A percentile compares a stretch with the other conserved stretches of the same genome.
Evolutionary conservation across 768 basidiomycete species (phyloP).

Genomic region (Termitomyces sp.): DNA sequence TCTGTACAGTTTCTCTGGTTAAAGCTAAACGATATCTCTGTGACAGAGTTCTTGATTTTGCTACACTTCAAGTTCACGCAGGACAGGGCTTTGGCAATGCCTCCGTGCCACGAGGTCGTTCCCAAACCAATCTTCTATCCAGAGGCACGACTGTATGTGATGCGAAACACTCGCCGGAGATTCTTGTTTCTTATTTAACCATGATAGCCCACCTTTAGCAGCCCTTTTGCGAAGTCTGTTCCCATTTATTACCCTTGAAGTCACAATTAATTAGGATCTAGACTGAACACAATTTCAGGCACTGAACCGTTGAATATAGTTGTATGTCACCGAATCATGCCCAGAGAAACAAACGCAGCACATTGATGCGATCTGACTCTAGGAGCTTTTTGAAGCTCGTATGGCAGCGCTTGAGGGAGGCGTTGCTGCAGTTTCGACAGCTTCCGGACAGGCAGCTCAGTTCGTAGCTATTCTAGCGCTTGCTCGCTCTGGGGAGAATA

Average conservation of each 20-base stretch:
- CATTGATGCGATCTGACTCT: background rate
- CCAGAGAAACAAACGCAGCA: no score
- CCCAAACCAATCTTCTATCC: background rate
- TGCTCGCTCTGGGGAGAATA: no score
- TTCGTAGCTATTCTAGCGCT: no score
- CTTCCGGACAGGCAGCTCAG: slow-evolving; percentile 45
- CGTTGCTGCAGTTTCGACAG: slow-evolving; percentile 62
- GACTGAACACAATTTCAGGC: background rate
- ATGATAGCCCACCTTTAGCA: background rate
- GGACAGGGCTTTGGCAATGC: background rate
- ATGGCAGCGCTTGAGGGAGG: slow-evolving; percentile 79
- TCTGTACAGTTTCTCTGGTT: background rate
- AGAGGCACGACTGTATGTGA: background rate
- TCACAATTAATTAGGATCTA: background rate
- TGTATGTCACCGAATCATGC: background rate
- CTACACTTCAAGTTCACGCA: slow-evolving; percentile 2
- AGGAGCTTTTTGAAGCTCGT: slow-evolving; percentile 71
- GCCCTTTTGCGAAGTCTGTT: background rate
- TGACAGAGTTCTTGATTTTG: background rate
- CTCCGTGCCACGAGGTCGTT: background rate
- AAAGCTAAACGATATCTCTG: background rate
- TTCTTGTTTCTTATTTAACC: background rate
- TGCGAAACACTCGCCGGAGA: background rate
- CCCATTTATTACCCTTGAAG: background rate
- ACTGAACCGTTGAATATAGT: background rate